Conservation (phyloP, 768 basidiomycete genomes). For the Leccinum truebloodii region DNA sequence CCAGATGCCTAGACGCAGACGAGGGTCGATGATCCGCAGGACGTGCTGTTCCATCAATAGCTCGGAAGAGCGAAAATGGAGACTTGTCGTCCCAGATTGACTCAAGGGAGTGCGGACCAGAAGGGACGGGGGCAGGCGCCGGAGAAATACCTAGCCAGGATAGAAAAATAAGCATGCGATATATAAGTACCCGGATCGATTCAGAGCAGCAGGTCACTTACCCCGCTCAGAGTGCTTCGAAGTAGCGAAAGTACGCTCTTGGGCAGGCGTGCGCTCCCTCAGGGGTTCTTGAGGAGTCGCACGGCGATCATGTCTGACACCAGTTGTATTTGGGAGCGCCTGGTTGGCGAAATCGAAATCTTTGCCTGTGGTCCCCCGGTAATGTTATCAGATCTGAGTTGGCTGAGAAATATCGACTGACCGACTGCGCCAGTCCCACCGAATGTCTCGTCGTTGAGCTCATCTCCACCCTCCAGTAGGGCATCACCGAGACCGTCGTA, state of each 20-base stretch:
- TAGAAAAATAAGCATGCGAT: conserved; percentile 15
- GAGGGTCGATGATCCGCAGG: conserved; percentile 35
- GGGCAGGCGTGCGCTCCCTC: conserved; percentile 31
- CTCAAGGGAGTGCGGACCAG: conserved; percentile 53
- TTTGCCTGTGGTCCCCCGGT: conserved; percentile 54
- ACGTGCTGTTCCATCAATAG: conserved; percentile 50
- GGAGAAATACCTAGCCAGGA: conserved; percentile 27
- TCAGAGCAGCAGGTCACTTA: conserved; percentile 22
- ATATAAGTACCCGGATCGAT: conserved; percentile 12
- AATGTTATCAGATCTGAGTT: conserved; percentile 19
- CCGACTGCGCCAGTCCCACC: conserved; percentile 71
- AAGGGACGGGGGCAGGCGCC: conserved; percentile 35
- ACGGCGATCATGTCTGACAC: conserved; percentile 17
- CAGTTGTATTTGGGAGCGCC: conserved; percentile 30
- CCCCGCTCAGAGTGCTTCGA: conserved; percentile 30
- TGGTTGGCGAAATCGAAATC: conserved; percentile 86
- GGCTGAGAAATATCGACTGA: conserved; percentile 41
- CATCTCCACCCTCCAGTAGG: conserved; percentile 87
- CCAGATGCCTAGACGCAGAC: conserved; percentile 25
- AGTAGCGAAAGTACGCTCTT: conserved; percentile 22
- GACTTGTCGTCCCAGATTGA: conserved; percentile 85
- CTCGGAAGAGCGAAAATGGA: conserved; percentile 66
- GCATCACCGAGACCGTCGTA: conserved; percentile 90
- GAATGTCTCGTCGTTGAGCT: conserved; percentile 97
- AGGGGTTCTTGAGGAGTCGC: conserved; percentile 23